These are phyloP conservation scores for Areca catechu DNA, from an alignment of 176 grass and related monocot species.

Conservation along the genomic window DNA sequence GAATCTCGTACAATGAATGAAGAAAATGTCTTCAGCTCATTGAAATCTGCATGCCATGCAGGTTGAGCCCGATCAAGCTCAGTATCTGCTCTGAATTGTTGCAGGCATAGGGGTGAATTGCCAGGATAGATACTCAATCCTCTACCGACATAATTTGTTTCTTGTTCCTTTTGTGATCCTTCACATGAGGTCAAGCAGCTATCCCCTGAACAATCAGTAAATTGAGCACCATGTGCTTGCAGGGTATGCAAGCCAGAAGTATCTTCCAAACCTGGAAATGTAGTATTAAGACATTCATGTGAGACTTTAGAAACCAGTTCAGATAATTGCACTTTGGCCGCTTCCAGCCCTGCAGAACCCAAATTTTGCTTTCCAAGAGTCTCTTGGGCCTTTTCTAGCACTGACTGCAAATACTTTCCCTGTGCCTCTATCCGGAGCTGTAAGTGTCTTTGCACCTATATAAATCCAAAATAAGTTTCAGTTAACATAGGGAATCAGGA, in stretches of 20 bases:
- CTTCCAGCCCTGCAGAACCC: neutral
- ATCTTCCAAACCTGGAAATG: neutral
- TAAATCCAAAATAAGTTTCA: conserved; percentile 5
- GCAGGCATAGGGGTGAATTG: neutral
- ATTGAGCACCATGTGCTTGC: neutral
- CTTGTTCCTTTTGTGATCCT: neutral
- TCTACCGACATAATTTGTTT: neutral
- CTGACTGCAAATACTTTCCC: neutral
- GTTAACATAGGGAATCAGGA: neutral
- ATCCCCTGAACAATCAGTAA: neutral
- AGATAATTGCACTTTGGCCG: conserved; percentile 1
- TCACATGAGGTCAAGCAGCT: neutral
- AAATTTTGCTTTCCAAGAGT: neutral
- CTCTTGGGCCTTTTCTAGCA: conserved; percentile 2
- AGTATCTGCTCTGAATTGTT: neutral
- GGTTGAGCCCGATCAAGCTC: neutral
- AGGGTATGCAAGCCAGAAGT: neutral
- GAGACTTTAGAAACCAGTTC: neutral
- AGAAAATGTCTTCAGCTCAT: conserved; percentile 1
- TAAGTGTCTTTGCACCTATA: conserved; percentile 4
- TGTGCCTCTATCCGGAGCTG: conserved; percentile 2
- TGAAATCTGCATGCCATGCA: neutral
- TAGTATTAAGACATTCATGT: neutral
- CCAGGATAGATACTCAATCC: neutral
- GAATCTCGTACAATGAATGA: neutral